These are phyloP conservation scores for Cerrena zonata DNA, from an alignment of 1,284 basidiomycete genomes.

Conservation along the genomic window DNA sequence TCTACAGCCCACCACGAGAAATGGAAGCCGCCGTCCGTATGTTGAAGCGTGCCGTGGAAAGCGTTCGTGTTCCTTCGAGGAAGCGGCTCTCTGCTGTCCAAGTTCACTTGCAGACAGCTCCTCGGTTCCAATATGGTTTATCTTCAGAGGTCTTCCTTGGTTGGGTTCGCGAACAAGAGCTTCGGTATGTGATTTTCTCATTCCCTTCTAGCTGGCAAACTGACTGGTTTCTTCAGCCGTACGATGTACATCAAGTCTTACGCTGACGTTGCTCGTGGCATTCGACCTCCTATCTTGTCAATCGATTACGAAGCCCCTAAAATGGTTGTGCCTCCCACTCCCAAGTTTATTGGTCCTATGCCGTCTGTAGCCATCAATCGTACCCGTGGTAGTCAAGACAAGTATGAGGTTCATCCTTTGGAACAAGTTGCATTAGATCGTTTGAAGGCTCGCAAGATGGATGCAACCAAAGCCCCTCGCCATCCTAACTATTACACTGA, in stretches of 20 bases:
- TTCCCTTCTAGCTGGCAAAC: neutral
- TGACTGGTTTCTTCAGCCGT: neutral
- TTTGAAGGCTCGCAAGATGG: neutral
- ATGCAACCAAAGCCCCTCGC: neutral
- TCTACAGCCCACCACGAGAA: neutral
- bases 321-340: neutral
- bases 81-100: neutral
- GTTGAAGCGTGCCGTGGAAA: neutral
- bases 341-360: neutral
- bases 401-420: neutral
- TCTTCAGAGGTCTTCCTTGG: neutral
- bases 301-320: neutral
- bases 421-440: conserved; percentile 6
- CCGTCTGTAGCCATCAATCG: conserved; percentile 4
- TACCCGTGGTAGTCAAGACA: conserved; percentile 7
- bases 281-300: neutral
- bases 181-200: neutral
- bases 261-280: neutral
- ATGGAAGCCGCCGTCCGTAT: neutral
- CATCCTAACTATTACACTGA: neutral
- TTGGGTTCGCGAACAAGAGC: no score
- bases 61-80: neutral
- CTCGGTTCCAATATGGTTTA: conserved; percentile 2
- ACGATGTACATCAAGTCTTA: neutral
- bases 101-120: neutral